Evolutionary conservation across 2,329 filamentous ascomycete genomes (phyloP).

Genomic region (Exophiala mesophila): DNA sequence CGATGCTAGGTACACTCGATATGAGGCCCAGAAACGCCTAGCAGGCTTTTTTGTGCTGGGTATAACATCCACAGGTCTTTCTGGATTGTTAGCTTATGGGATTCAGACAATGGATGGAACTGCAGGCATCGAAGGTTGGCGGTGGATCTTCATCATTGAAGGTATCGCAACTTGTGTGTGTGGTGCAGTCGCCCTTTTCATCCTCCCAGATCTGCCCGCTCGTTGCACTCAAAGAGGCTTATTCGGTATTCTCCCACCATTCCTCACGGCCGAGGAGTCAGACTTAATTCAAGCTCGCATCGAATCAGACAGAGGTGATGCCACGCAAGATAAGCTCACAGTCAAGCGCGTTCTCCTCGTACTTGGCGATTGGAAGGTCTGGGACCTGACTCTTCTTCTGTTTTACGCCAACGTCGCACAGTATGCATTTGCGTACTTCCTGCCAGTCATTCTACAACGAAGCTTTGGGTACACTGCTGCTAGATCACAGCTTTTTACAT

Average conservation of each 20-base stretch:
- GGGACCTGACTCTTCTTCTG: slow-evolving; percentile 51
- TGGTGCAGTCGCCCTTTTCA: slow-evolving; percentile 25
- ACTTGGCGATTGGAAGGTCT: slow-evolving; percentile 42
- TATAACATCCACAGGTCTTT: slow-evolving; percentile 5
- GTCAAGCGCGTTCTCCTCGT: slow-evolving; percentile 47
- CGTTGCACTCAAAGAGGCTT: slow-evolving; percentile 24
- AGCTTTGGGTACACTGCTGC: slow-evolving; percentile 22
- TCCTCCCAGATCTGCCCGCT: slow-evolving; percentile 9
- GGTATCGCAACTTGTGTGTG: slow-evolving; percentile 36
- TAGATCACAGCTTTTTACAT: slow-evolving; percentile 28
- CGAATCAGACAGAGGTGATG: slow-evolving; percentile 52
- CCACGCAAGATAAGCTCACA: slow-evolving; percentile 43
- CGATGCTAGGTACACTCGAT: slow-evolving; percentile 21
- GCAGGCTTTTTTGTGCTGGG: slow-evolving; percentile 33
- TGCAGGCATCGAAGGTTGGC: slow-evolving; percentile 32
- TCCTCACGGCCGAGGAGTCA: slow-evolving; percentile 10
- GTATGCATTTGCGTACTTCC: slow-evolving; percentile 34
- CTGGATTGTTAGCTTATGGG: slow-evolving; percentile 19
- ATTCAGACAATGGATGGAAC: slow-evolving; percentile 16
- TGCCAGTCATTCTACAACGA: slow-evolving; percentile 24
- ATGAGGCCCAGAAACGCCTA: slow-evolving; percentile 18
- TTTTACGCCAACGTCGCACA: slow-evolving; percentile 5
- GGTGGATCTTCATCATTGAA: slow-evolving; percentile 48
- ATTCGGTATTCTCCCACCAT: slow-evolving; percentile 66
- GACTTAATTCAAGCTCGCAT: too few species aligned